These are phyloP conservation scores for Musa troglodytarum DNA, from an alignment of 176 grass and related monocot genomes.

Conservation along the genomic window DNA sequence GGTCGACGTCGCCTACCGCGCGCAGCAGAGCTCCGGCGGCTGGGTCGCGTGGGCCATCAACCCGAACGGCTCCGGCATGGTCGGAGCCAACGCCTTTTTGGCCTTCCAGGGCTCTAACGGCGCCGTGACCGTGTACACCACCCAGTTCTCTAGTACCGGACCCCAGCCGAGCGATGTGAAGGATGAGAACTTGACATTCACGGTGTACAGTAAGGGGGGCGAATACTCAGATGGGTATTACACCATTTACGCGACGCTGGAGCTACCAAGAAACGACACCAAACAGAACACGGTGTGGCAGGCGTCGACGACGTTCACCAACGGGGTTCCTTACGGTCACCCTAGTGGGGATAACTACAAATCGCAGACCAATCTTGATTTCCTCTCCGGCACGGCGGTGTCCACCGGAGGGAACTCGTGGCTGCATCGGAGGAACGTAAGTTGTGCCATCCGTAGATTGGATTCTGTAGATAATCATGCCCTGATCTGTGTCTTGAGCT, in stretches of 20 bases:
- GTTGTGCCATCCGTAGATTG: background rate
- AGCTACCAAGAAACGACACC: constrained; percentile 23
- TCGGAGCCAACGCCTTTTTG: constrained; percentile 48
- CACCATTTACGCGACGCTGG: constrained; percentile 46
- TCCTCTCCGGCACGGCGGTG: constrained; percentile 17
- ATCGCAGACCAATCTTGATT: constrained; percentile 21
- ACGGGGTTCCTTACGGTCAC: constrained; percentile 39
- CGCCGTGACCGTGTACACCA: constrained; percentile 33
- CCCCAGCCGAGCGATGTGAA: constrained; percentile 20
- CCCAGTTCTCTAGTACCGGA: constrained; percentile 27
- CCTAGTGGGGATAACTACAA: constrained; percentile 26
- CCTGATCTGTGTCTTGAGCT: background rate
- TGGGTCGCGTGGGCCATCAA: constrained; percentile 72
- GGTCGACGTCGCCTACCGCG: constrained; percentile 44
- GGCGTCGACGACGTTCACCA: constrained; percentile 32
- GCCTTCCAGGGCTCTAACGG: constrained; percentile 7
- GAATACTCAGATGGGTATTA: constrained; percentile 37
- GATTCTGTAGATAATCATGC: too few species aligned
- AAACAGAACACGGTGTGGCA: constrained; percentile 72
- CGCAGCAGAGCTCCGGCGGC: constrained; percentile 16
- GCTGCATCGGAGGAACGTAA: constrained; percentile 6
- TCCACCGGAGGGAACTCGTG: background rate
- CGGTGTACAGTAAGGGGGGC: background rate
- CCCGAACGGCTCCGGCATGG: constrained; percentile 40
- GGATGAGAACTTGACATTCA: constrained; percentile 24